A percentile compares a stretch with the other conserved stretches of the same genome.
These are phyloP conservation scores for Acer negundo DNA, from an alignment of 345 rosid genomes.

Conservation along the genomic window DNA sequence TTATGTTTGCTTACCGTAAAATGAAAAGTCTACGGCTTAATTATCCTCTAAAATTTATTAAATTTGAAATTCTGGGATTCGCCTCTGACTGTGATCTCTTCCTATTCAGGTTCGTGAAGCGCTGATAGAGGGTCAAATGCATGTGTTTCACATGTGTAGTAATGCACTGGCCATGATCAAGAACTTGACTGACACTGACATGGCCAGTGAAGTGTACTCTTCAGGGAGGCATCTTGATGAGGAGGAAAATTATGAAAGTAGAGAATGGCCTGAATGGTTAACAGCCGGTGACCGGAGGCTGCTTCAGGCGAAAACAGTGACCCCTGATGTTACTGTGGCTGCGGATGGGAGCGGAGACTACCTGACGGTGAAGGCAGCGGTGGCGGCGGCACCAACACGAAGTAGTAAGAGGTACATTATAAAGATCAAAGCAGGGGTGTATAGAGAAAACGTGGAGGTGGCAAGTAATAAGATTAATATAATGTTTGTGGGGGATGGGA, in stretches of 20 bases:
- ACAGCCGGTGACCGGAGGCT: slow-evolving; percentile 73
- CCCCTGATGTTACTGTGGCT: slow-evolving; percentile 70
- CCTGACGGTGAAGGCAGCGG: slow-evolving; percentile 65
- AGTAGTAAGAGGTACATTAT: slow-evolving; percentile 69
- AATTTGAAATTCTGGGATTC: too few species aligned
- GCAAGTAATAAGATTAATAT: slow-evolving; percentile 55
- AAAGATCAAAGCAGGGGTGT: slow-evolving; percentile 76
- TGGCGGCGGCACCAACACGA: slow-evolving; percentile 67
- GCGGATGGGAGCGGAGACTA: slow-evolving; percentile 81
- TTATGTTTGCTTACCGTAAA: too few species aligned
- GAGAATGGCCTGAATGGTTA: slow-evolving; percentile 81
- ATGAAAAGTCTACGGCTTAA: too few species aligned
- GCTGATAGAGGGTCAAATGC: slow-evolving; percentile 35
- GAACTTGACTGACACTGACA: slow-evolving; percentile 46
- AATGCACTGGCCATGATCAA: slow-evolving; percentile 52
- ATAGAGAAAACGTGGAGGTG: slow-evolving; percentile 79
- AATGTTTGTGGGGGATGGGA: slow-evolving; percentile 94
- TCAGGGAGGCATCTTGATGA: slow-evolving; percentile 30
- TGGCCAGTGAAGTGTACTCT: slow-evolving; percentile 20
- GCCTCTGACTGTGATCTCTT: too few species aligned
- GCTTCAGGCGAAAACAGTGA: slow-evolving; percentile 56
- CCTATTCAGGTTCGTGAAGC: slow-evolving; percentile 26
- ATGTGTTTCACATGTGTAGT: slow-evolving; percentile 38
- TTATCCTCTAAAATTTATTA: too few species aligned
- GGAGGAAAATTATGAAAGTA: slow-evolving; percentile 17